Evolutionary conservation across 495 filamentous ascomycete genomes (phyloP).

Genomic region (Aspergillus cristatus): DNA sequence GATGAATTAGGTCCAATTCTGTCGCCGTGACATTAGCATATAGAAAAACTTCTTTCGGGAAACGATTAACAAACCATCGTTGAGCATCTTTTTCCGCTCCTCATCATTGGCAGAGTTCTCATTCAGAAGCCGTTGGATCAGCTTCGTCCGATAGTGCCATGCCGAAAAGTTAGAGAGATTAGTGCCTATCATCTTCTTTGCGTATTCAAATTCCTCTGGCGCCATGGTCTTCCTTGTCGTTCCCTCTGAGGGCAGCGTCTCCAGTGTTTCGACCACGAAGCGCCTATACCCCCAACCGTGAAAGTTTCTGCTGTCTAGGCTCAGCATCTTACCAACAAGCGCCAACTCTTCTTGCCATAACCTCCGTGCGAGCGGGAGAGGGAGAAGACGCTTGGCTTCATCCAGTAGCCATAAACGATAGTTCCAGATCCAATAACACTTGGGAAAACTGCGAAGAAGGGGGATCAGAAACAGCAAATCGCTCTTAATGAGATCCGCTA

Average conservation of each 20-base stretch:
- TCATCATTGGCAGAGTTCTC: slow-evolving; percentile 54
- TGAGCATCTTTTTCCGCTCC: slow-evolving; percentile 57
- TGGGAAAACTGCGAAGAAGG: slow-evolving; percentile 74
- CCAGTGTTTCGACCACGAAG: slow-evolving; percentile 59
- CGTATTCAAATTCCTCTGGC: slow-evolving; percentile 80
- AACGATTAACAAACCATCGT: slow-evolving; percentile 47
- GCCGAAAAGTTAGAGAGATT: slow-evolving; percentile 94
- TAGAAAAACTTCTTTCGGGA: not conserved
- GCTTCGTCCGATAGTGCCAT: slow-evolving; percentile 81
- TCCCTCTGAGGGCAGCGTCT: slow-evolving; percentile 43
- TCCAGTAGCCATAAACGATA: slow-evolving; percentile 83
- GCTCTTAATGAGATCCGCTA: slow-evolving; percentile 47
- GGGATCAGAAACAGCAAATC: slow-evolving; percentile 78
- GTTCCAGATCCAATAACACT: slow-evolving; percentile 99
- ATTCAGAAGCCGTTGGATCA: slow-evolving; percentile 67
- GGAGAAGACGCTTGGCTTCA: slow-evolving; percentile 55
- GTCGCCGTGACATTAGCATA: slow-evolving; percentile 5
- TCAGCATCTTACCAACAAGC: slow-evolving; percentile 77
- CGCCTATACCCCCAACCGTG: slow-evolving; percentile 94
- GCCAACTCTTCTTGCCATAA: slow-evolving; percentile 79
- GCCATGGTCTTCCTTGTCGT: slow-evolving; percentile 44
- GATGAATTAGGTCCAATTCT: slow-evolving; percentile 67
- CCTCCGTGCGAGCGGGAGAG: slow-evolving; percentile 38
- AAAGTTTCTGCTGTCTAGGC: slow-evolving; percentile 82
- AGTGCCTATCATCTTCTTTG: slow-evolving; percentile 69